Percentiles rank a stretch among this genome's conserved stretches.
Evolutionary conservation across 805 yeast species (phyloP).

Genomic region (Diddensiella transvaalensis): DNA sequence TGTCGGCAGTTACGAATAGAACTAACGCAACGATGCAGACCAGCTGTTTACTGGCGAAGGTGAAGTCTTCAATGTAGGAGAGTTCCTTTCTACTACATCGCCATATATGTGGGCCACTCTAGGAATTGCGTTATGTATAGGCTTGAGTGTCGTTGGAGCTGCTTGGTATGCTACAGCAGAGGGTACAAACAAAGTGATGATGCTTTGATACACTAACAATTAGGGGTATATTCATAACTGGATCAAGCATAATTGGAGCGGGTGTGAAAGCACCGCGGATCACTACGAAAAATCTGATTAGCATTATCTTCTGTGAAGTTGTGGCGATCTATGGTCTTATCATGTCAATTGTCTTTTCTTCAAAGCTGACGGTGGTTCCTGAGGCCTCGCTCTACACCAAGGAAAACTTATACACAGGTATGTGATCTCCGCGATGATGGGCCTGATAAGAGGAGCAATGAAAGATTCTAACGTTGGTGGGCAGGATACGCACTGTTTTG

Average conservation of each 20-base stretch:
- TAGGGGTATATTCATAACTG: conserved; percentile 88
- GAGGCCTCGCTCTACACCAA: conserved; percentile 63
- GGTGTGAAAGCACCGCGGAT: conserved; percentile 98
- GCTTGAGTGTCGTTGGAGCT: conserved; percentile 93
- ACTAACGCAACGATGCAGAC: conserved; percentile 11
- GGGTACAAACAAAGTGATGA: not conserved
- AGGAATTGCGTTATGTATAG: conserved; percentile 89
- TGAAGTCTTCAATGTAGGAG: conserved; percentile 86
- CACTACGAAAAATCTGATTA: conserved; percentile 92
- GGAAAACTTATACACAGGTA: conserved; percentile 80
- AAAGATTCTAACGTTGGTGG: not conserved
- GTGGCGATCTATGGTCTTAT: conserved; percentile 97
- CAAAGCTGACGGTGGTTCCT: conserved; percentile 70
- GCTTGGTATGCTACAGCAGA: conserved; percentile 62
- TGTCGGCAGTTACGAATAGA: not conserved
- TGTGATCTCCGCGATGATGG: not conserved
- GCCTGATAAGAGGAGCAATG: too few relatives aligned
- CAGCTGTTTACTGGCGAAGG: conserved; percentile 85
- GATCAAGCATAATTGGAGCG: conserved; percentile 92
- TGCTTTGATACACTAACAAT: not conserved
- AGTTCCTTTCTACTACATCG: conserved; percentile 75
- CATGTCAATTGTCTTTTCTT: conserved; percentile 91
- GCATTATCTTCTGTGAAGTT: conserved; percentile 97
- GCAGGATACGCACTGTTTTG: conserved; percentile 81
- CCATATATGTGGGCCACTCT: conserved; percentile 97